phyloP scores from a whole-genome alignment of 2,329 filamentous ascomycete species.

The Phyllosticta citrichinensis region DNA sequence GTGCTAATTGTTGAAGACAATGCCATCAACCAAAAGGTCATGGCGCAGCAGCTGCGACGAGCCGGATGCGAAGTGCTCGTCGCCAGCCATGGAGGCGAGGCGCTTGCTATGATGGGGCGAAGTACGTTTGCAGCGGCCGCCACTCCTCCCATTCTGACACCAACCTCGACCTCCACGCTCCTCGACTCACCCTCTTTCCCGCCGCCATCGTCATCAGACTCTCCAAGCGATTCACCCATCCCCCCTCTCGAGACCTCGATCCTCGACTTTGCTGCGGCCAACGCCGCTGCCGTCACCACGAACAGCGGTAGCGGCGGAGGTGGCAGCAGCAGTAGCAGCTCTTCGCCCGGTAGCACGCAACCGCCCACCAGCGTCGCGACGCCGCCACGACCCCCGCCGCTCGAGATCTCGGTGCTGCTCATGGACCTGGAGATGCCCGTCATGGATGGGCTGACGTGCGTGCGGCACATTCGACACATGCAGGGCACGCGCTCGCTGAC shows the following conservation, averaged over 20 bases:
- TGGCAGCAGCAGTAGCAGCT: neutral
- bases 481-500: conserved; percentile 16
- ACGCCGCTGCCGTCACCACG: neutral
- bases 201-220: neutral
- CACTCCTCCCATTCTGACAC: neutral
- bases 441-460: conserved; percentile 28
- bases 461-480: conserved; percentile 24
- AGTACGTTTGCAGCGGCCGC: neutral
- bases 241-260: neutral
- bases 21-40: conserved; percentile 26
- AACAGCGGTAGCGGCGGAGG: no score
- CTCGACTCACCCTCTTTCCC: neutral
- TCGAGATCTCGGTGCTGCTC: conserved; percentile 22
- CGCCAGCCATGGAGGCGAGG: conserved; percentile 25
- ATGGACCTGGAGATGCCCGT: conserved; percentile 31
- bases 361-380: neutral
- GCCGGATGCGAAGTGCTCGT: conserved; percentile 20
- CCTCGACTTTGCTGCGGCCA: neutral
- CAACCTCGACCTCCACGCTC: neutral
- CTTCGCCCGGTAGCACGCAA: neutral
- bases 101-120: conserved; percentile 17
- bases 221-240: neutral
- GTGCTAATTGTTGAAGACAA: conserved; percentile 19
- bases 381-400: neutral
- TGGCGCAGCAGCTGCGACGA: conserved; percentile 23